Evolutionary conservation across 2,329 filamentous ascomycete genomes (phyloP).

Genomic region (Escovopsis sp.): DNA sequence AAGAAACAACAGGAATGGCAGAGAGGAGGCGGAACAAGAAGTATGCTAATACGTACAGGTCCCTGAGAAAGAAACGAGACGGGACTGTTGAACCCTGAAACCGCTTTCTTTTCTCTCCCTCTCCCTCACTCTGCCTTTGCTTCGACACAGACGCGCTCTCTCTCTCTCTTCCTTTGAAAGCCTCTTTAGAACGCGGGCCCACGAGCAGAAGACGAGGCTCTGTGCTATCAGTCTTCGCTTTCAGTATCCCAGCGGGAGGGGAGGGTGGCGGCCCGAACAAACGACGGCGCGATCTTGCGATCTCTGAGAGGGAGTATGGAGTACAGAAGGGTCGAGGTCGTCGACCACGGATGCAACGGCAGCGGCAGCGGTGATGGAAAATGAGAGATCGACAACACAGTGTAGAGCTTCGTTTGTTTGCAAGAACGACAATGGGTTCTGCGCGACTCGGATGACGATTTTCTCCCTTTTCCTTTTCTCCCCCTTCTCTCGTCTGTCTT

Average conservation of each 20-base stretch:
- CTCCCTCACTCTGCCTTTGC: conserved; percentile 5
- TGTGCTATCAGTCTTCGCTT: conserved; percentile 34
- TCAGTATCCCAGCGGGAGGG: conserved; percentile 4
- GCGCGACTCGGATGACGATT: neutral
- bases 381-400: neutral
- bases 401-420: neutral
- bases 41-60: conserved; percentile 41
- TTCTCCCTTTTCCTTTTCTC: neutral
- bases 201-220: conserved; percentile 43
- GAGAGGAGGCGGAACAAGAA: conserved; percentile 16
- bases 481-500: neutral
- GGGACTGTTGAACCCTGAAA: conserved; percentile 1
- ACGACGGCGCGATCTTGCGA: neutral
- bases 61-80: conserved; percentile 11
- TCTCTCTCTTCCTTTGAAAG: conserved; percentile 3
- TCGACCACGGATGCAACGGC: neutral
- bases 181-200: conserved; percentile 5
- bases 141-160: conserved; percentile 1
- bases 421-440: too few relatives aligned
- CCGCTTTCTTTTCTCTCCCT: conserved; percentile 2
- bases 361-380: neutral
- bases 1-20: conserved; percentile 16
- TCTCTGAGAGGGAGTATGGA: neutral
- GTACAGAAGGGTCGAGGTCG: neutral
- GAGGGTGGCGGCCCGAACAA: conserved; percentile 6